Evolutionary conservation across 495 filamentous ascomycete genomes (phyloP).

Genomic region (Penicillium waksmanii): DNA sequence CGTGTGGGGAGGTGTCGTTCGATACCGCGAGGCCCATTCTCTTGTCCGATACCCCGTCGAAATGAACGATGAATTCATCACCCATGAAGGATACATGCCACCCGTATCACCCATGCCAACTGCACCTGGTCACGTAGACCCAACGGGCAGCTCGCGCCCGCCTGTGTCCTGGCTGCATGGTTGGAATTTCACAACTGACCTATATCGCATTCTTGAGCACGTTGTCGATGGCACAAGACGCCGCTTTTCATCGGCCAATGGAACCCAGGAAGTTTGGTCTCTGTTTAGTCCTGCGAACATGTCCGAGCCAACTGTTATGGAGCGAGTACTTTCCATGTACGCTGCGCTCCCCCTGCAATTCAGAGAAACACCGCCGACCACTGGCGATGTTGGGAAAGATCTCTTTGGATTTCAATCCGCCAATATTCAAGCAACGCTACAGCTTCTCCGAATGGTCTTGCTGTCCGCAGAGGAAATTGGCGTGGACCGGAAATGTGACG

Average conservation of each 20-base stretch:
- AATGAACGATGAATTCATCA: slow-evolving; percentile 47
- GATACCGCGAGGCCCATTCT: slow-evolving; percentile 47
- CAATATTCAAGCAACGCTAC: slow-evolving; percentile 54
- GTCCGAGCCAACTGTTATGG: slow-evolving; percentile 38
- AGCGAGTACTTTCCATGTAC: slow-evolving; percentile 45
- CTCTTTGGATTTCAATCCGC: slow-evolving; percentile 56
- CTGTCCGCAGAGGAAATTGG: slow-evolving; percentile 46
- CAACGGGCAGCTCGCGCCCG: slow-evolving; percentile 20
- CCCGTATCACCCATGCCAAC: slow-evolving; percentile 20
- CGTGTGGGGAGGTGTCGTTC: slow-evolving; percentile 51
- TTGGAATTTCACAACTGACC: slow-evolving; percentile 56
- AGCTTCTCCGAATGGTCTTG: slow-evolving; percentile 53
- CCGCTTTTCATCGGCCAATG: slow-evolving; percentile 32
- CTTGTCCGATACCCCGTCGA: slow-evolving; percentile 50
- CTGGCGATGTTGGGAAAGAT: slow-evolving; percentile 38
- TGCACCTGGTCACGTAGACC: slow-evolving; percentile 12
- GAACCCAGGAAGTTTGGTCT: slow-evolving; percentile 34
- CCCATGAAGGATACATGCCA: slow-evolving; percentile 29
- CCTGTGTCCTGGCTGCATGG: slow-evolving; percentile 49
- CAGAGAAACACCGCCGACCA: slow-evolving; percentile 36
- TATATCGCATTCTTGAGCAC: slow-evolving; percentile 55
- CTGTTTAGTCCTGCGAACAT: slow-evolving; percentile 30
- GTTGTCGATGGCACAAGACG: slow-evolving; percentile 40
- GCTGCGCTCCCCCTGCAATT: slow-evolving; percentile 42
- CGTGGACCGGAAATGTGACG: slow-evolving; percentile 49